Evolutionary conservation across 1,284 basidiomycete species (phyloP).

Genomic region (Heterobasidion irregulare): DNA sequence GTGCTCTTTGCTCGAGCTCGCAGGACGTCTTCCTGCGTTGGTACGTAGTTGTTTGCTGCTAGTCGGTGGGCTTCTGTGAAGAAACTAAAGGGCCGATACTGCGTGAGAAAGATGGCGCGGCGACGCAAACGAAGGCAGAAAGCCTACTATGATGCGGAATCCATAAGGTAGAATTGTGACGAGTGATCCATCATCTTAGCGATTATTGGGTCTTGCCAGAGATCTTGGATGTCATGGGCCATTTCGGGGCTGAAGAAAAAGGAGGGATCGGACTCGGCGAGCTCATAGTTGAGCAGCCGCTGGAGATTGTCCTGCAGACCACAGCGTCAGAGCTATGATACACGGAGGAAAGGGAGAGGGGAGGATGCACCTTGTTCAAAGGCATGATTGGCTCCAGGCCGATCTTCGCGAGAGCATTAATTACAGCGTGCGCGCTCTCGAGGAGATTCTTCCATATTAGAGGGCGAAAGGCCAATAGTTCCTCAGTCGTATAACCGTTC

Average conservation of each 20-base stretch:
- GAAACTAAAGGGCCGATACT: slow-evolving; percentile 47
- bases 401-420: slow-evolving; percentile 87
- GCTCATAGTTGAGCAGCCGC: slow-evolving; percentile 50
- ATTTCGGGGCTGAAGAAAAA: slow-evolving; percentile 55
- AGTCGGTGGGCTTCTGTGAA: slow-evolving; percentile 83
- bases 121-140: neutral
- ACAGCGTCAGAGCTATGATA: neutral
- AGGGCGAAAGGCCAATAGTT: slow-evolving; percentile 73
- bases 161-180: slow-evolving; percentile 95
- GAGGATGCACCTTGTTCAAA: slow-evolving; percentile 56
- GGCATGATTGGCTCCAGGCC: slow-evolving; percentile 77
- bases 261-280: slow-evolving; percentile 23
- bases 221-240: slow-evolving; percentile 69
- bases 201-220: slow-evolving; percentile 92
- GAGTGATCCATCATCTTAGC: slow-evolving; percentile 79
- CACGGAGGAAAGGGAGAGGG: neutral
- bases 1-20: slow-evolving; percentile 88
- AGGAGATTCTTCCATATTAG: slow-evolving; percentile 84
- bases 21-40: slow-evolving; percentile 86
- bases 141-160: slow-evolving; percentile 84
- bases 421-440: slow-evolving; percentile 85
- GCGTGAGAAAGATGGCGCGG: neutral
- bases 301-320: slow-evolving; percentile 42
- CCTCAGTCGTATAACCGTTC: slow-evolving; percentile 80
- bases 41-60: slow-evolving; percentile 72